These are phyloP conservation scores for Tremellales sp. DNA, from an alignment of 1,284 basidiomycete species.

Conservation along the genomic window DNA sequence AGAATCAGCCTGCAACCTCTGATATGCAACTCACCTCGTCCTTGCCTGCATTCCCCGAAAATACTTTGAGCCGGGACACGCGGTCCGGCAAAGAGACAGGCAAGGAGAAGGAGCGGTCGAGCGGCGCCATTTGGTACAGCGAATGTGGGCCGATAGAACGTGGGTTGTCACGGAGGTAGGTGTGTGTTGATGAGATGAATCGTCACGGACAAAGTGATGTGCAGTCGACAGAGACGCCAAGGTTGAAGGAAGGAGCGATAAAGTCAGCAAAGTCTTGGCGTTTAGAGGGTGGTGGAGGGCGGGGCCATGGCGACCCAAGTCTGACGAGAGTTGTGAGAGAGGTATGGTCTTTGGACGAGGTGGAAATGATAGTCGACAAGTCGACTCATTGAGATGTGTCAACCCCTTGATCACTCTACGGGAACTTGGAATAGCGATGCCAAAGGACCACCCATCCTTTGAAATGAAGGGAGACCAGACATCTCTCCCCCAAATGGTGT, in stretches of 20 bases:
- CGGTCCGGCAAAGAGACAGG: conserved; percentile 41
- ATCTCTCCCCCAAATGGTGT: too few relatives aligned
- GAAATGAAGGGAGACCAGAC: too few relatives aligned
- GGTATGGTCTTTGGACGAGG: too few relatives aligned
- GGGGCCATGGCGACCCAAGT: background rate
- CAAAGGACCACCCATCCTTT: too few relatives aligned
- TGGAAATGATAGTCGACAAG: too few relatives aligned
- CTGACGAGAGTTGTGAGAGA: too few relatives aligned
- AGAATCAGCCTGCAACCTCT: background rate
- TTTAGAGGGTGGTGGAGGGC: too few relatives aligned
- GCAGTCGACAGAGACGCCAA: background rate
- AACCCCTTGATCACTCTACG: too few relatives aligned
- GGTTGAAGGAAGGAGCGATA: background rate
- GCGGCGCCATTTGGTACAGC: conserved; percentile 32
- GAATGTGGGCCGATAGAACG: background rate
- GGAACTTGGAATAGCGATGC: too few relatives aligned
- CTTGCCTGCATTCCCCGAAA: conserved; percentile 43
- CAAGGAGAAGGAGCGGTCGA: conserved; percentile 42
- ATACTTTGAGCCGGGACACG: conserved; percentile 45
- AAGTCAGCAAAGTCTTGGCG: background rate
- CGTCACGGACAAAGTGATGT: background rate
- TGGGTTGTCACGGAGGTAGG: background rate
- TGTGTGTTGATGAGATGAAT: background rate
- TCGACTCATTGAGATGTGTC: too few relatives aligned
- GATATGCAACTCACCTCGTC: conserved; percentile 39